Percentiles rank a stretch among this genome's conserved stretches.
Evolutionary conservation across 2,329 filamentous ascomycete species (phyloP).

Genomic region (Ilyonectria sp.): DNA sequence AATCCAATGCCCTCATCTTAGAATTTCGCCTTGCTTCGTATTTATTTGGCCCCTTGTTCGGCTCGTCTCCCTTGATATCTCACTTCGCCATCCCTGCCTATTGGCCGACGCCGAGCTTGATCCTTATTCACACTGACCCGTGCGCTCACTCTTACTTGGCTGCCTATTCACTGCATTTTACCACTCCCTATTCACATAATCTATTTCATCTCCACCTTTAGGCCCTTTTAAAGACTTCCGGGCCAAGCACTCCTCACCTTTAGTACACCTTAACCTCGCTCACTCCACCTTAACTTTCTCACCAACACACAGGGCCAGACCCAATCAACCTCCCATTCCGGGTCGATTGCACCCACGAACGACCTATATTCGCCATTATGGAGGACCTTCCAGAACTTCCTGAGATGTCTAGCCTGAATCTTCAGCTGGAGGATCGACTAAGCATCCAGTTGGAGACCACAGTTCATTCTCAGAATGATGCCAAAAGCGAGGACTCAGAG

Average conservation of each 20-base stretch:
- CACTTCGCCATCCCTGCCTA: slow-evolving; percentile 14
- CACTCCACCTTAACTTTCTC: no score
- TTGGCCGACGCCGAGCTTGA: neutral
- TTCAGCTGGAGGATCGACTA: neutral
- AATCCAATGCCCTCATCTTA: neutral
- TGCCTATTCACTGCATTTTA: neutral
- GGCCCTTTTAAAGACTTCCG: neutral
- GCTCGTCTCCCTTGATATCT: neutral
- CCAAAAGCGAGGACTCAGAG: neutral
- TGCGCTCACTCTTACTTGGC: neutral
- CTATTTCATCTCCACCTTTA: neutral
- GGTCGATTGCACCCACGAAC: neutral
- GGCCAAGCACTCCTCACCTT: neutral
- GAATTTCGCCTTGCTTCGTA: neutral
- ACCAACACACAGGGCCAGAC: no score
- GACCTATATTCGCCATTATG: neutral
- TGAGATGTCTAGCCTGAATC: slow-evolving; percentile 1
- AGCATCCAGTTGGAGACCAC: slow-evolving; percentile 7
- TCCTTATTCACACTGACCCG: neutral
- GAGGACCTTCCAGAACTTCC: neutral
- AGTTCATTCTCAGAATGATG: neutral
- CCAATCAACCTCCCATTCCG: neutral
- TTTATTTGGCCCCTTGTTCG: neutral
- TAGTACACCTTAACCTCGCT: neutral
- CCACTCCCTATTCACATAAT: neutral